Conservation (phyloP, 1,139 yeast genomes). For the Diutina sp. region DNA sequence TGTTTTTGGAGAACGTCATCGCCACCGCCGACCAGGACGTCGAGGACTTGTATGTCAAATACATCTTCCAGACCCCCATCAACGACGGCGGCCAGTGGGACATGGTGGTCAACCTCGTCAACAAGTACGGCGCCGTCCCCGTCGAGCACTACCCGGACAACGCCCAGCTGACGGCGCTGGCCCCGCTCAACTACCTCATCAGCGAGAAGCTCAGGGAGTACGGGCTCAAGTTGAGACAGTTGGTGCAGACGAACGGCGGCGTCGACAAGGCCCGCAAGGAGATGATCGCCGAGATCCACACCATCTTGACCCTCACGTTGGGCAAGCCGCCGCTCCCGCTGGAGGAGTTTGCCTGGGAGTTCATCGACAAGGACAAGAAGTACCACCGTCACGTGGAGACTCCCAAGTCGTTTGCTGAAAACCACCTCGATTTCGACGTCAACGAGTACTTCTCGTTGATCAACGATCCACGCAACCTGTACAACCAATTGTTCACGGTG, state of each 20-base stretch:
- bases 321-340: slow-evolving; percentile 71
- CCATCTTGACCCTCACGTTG: slow-evolving; percentile 49
- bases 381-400: slow-evolving; percentile 40
- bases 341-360: slow-evolving; percentile 62
- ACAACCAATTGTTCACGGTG: slow-evolving; percentile 49
- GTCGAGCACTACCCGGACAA: slow-evolving; percentile 59
- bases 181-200: slow-evolving; percentile 46
- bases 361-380: slow-evolving; percentile 57
- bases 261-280: slow-evolving; percentile 22
- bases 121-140: slow-evolving; percentile 73
- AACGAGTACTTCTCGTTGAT: slow-evolving; percentile 50
- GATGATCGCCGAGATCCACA: slow-evolving; percentile 51
- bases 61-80: slow-evolving; percentile 49
- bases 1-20: slow-evolving; percentile 60
- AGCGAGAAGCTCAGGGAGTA: slow-evolving; percentile 62
- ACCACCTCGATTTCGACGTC: slow-evolving; percentile 40
- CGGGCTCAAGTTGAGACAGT: slow-evolving; percentile 51
- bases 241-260: slow-evolving; percentile 13
- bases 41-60: slow-evolving; percentile 57
- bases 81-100: slow-evolving; percentile 83
- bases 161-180: slow-evolving; percentile 47
- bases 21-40: slow-evolving; percentile 53
- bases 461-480: slow-evolving; percentile 69
- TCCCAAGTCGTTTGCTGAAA: slow-evolving; percentile 49
- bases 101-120: slow-evolving; percentile 62